Percentiles rank a stretch among this genome's conserved stretches.
Evolutionary conservation across 345 rosid species (phyloP).

Genomic region (Citrus reticulata): DNA sequence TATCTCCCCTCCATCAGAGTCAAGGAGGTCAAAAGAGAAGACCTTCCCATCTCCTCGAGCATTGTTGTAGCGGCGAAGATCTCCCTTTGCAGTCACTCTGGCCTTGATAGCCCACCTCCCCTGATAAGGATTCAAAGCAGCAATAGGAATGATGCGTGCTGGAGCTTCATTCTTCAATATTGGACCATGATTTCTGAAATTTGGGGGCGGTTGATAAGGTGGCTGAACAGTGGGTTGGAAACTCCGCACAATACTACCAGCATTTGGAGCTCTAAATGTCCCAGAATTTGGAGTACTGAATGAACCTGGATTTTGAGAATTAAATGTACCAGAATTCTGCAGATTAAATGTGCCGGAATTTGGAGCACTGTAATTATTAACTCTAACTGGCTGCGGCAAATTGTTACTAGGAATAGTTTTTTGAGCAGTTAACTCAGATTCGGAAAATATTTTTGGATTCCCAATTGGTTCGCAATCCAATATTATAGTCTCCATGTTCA

Average conservation of each 20-base stretch:
- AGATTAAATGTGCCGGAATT: conserved; percentile 41
- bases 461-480: conserved; percentile 70
- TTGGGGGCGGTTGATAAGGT: conserved; percentile 74
- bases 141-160: conserved; percentile 69
- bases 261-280: conserved; percentile 21
- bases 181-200: conserved; percentile 67
- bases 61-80: conserved; percentile 80
- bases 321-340: conserved; percentile 12
- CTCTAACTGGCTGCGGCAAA: conserved; percentile 27
- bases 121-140: conserved; percentile 88
- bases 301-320: not conserved
- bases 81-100: conserved; percentile 89
- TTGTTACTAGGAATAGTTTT: conserved; percentile 30
- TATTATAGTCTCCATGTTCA: conserved; percentile 76
- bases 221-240: conserved; percentile 72
- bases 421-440: conserved; percentile 41
- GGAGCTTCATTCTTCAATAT: conserved; percentile 91
- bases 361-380: conserved; percentile 18
- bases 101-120: conserved; percentile 96
- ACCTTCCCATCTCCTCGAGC: conserved; percentile 93
- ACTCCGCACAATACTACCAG: conserved; percentile 34
- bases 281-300: not conserved
- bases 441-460: conserved; percentile 51
- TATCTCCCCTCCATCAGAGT: conserved; percentile 90
- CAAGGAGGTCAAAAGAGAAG: conserved; percentile 87